A percentile compares a stretch with the other conserved stretches of the same genome.
Evolutionary conservation across 75 land plant genomes (phyloP).

Genomic region (Selaginella moellendorffii): DNA sequence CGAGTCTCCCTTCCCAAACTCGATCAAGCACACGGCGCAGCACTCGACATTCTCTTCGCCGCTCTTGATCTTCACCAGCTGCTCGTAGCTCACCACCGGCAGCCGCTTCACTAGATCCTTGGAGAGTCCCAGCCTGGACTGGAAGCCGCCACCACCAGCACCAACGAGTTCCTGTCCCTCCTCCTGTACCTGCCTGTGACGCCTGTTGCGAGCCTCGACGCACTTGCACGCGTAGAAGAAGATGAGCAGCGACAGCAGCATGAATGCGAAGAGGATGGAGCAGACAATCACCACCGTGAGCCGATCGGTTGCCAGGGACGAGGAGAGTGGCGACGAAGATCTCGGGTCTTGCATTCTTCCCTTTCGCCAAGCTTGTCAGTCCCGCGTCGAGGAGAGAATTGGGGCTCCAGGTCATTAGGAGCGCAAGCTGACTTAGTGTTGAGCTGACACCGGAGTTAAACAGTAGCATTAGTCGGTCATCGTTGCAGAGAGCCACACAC

Average conservation of each 20-base stretch:
- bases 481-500: too few relatives aligned
- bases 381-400: too few relatives aligned
- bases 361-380: too few relatives aligned
- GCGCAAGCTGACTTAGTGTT: too few relatives aligned
- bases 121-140: conserved; percentile 1
- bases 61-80: background rate
- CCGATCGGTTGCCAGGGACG: background rate
- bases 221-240: background rate
- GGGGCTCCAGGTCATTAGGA: too few relatives aligned
- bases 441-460: too few relatives aligned
- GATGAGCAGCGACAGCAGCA: background rate
- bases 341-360: background rate
- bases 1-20: background rate
- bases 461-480: too few relatives aligned
- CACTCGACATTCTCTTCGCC: background rate
- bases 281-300: background rate
- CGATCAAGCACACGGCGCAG: conserved; percentile 6
- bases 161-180: too few relatives aligned
- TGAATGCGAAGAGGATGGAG: background rate
- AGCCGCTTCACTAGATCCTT: background rate
- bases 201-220: background rate
- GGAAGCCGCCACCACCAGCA: too few relatives aligned
- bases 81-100: background rate
- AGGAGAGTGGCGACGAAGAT: background rate
- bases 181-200: background rate